Evolutionary conservation across 306 rosid genomes (phyloP), one percentile per base, ranked within the genome.

Genomic region (Purshia tridentata): DNA sequence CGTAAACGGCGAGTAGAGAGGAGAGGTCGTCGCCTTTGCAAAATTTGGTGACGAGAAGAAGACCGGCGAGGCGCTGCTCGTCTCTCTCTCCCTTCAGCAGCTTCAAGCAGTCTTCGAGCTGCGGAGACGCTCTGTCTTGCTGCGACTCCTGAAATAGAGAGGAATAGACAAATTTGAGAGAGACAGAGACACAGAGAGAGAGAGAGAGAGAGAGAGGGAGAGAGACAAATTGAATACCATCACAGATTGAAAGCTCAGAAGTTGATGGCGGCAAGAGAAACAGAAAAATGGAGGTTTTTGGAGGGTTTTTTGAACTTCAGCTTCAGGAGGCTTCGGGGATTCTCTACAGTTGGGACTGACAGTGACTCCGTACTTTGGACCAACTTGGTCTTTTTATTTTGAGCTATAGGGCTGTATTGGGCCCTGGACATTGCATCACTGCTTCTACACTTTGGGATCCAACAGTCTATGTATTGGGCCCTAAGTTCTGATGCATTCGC

Each of bases 11-110:
- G 40, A 76, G 77, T 42, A 94, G 93, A 15, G 95, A 88, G 68
- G 84, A 60, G 45, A 79, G 82, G 47, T 94, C 89, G 16, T 89
- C 90, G 5, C 91, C 86, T 71, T 84, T 85, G 81, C 89, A 89
- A 73, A 91, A 89, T 75, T 89, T 91, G 47, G 97, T 88, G 44
- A 91, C 93, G 16, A 94, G 85, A 65, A 91, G 91, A 60, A 94
- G 97, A 8, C 97, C 96, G 9, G 96, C 97, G 8, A 94, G 96
- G 61, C 97, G 92, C 66, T 94, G 97, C 73, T 89, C 97, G 65
- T 91, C 99, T 75, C 86, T 75, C 75, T 84, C 97, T 65, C 98
- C 98, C 81, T 84, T 87, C 82, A 94, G 67, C 3, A 94, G 83
- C 87, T 89, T 94, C 95, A 94, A 77, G 82, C 97, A 94, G 41